Evolutionary conservation across 495 filamentous ascomycete genomes (phyloP), one percentile per base, ranked within the genome.

Genomic region (Aspergillus diversus): DNA sequence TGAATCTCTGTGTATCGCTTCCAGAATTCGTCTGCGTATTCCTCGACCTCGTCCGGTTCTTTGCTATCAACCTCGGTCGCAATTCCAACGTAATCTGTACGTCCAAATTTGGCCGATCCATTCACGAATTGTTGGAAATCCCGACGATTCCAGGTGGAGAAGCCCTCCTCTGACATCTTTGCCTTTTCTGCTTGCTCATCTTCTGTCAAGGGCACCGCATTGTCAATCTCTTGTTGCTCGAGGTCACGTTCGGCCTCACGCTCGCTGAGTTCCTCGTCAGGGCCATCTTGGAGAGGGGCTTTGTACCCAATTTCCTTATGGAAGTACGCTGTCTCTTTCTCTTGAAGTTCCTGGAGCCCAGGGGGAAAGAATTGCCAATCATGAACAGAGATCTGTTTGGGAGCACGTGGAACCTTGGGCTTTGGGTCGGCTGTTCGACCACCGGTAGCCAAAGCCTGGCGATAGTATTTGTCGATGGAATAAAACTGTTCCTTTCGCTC

Each of bases 41-140:
- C 87, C 68, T 90, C 89, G 62, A 97, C 86, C 72, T 98, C 93
- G 32, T 89, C 86, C 11, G 89, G 82, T 5, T 85, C 88, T 77
- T 98, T 99, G 80, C 86, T 91, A 67, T 97, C 96, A 35, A 97
- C 89, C 69, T 99, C 96, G 15, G 88, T 86, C 7, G 93, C 86
- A 68, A 99, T 98, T 16, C 84, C 83, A 15, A 86, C 86, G 66
- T 91, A 97, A 71, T 93, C 89, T 27, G 86, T 86, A 31, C 93
- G 90, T 12, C 96, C 96, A 71, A 92, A 94, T 70, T 93, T 93
- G 50, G 91, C 95, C 17, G 91, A 94, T 27, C 93, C 92, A 70
- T 97, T 96, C 73, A 98, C 82, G 69, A 99, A 99, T 67, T 97
- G 94, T 69, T 97, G 93, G 82, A 98, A 99, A 74, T 99, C 96